Percentiles rank a stretch among this genome's conserved stretches.
Conservation (phyloP, 225 moss, liverwort and hornwort species). For the Marchantia polymorpha region DNA sequence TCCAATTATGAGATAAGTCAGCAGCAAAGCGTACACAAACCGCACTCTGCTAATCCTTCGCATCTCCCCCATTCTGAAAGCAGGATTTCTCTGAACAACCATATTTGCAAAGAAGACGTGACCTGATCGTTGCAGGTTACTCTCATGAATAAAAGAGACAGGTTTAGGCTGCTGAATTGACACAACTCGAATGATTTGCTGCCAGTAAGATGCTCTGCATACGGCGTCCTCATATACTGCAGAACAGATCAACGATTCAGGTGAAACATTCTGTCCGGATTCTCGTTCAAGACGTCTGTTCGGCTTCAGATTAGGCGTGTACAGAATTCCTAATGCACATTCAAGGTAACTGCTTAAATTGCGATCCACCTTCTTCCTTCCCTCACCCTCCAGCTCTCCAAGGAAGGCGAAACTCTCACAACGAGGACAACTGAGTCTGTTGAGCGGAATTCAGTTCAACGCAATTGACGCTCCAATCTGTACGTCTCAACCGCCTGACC, state of each 20-base stretch:
- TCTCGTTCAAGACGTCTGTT: neutral
- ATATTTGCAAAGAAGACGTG: neutral
- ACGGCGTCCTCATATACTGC: neutral
- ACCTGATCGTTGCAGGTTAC: neutral
- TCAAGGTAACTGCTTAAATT: neutral
- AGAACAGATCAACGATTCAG: neutral
- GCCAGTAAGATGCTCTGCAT: neutral
- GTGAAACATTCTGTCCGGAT: neutral
- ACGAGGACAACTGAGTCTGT: neutral
- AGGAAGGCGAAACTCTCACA: neutral
- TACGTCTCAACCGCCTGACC: neutral
- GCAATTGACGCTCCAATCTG: neutral
- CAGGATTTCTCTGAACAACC: neutral
- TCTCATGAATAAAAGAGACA: neutral
- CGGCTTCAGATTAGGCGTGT: neutral
- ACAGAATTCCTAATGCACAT: neutral
- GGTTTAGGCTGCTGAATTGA: neutral
- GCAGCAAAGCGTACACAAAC: neutral
- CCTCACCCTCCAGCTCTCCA: neutral
- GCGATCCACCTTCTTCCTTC: neutral
- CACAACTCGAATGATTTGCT: neutral
- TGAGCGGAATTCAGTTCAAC: neutral
- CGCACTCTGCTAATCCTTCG: neutral
- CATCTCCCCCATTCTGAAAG: neutral
- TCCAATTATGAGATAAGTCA: neutral